Evolutionary conservation across 2,329 filamentous ascomycete genomes (phyloP).

Genomic region (Sporothrix pallida): DNA sequence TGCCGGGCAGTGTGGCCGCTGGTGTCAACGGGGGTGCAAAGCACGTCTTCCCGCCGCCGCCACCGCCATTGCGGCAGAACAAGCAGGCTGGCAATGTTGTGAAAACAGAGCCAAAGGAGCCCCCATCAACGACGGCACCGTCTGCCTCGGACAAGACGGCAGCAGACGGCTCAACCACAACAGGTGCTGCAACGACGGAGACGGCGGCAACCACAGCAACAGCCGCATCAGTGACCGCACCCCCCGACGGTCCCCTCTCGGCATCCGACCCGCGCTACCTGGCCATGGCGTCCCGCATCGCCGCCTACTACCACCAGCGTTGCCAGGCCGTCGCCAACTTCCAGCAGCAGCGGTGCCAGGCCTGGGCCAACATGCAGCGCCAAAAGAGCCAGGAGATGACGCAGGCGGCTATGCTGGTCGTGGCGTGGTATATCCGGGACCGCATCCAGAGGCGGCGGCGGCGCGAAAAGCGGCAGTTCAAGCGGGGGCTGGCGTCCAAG

Average conservation of each 20-base stretch:
- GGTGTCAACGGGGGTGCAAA: background rate
- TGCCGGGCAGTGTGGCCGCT: conserved; percentile 28
- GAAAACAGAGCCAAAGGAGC: conserved; percentile 17
- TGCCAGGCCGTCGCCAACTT: conserved; percentile 54
- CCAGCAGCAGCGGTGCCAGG: conserved; percentile 56
- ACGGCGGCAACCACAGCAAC: conserved; percentile 26
- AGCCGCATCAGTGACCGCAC: background rate
- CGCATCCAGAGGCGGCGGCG: conserved; percentile 52
- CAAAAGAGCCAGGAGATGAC: conserved; percentile 57
- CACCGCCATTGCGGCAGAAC: conserved; percentile 17
- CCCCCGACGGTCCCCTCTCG: background rate
- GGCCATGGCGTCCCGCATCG: conserved; percentile 55
- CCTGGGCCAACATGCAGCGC: conserved; percentile 54
- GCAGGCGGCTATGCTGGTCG: conserved; percentile 56
- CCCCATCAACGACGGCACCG: conserved; percentile 29
- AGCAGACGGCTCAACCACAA: background rate
- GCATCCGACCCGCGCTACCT: conserved; percentile 51
- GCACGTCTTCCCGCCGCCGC: background rate
- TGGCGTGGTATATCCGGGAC: conserved; percentile 58
- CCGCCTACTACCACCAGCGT: conserved; percentile 56
- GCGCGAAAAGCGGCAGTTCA: conserved; percentile 51
- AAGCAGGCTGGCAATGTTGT: conserved; percentile 27
- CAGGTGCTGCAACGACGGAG: background rate
- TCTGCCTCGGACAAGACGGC: conserved; percentile 25
- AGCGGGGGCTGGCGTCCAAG: conserved; percentile 44